Evolutionary conservation across 2,329 filamentous ascomycete genomes (phyloP), one percentile per base, ranked within the genome.

Genomic region (Aspergillus amoenus): DNA sequence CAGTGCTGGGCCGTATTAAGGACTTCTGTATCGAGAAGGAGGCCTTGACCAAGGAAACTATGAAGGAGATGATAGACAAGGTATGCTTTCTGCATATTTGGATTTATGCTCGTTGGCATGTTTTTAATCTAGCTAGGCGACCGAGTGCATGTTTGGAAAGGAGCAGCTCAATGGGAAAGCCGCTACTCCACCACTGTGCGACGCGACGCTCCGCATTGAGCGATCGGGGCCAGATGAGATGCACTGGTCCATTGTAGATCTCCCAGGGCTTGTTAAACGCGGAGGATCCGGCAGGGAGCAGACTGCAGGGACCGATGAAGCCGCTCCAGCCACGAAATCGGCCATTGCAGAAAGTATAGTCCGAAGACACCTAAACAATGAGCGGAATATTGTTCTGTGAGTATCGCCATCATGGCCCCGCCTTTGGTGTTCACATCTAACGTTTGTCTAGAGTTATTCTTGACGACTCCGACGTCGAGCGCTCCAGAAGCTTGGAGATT

Each of bases 211-310:
- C 5, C 79, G 84, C 1, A 78, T 87, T 0, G 84, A 87, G 63
- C 80, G 86, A 65, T 79, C 77, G 11, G 84, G 84, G 0, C 83
- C 84, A 0, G 79, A 84, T 11, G 81, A 83, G 73, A 83, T 83
- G 1, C 77, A 87, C 15, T 70, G 88, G 43, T 87, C 83, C 0
- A 76, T 87, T 1, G 83, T 87, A 7, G 85, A 88, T 68, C 74
- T 88, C 34, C 85, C 84, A 0, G 84, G 85, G 2, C 73, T 88
- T 1, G 81, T 86, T 27, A 77, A 79, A 6, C 21, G 24, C 0
- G 42, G 42, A 24, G 42, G 15, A 13, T 24, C 21, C 13, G 3
- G 18, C 5, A 44, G 5, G 39, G 39, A 17, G 3, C 5, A 17
- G 15, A 40, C 11, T 15, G 17, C 15, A 30, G 27, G 27, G 3